phyloP scores from a whole-genome alignment of 78 protist species.

The Creolimax fragrantissima region DNA sequence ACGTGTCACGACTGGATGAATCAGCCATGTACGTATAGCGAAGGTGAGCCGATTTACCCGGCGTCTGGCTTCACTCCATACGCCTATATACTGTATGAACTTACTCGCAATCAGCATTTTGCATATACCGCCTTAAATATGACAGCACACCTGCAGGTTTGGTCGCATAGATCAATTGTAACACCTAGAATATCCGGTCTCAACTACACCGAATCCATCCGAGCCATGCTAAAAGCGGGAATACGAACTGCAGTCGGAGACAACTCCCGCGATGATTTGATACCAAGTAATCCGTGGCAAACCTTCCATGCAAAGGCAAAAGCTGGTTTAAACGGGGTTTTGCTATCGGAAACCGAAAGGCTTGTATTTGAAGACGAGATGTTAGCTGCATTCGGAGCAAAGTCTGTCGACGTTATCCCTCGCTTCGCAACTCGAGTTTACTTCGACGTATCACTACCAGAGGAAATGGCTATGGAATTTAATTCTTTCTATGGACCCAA shows the following conservation, averaged over 20 bases:
- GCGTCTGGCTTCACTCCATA: slow-evolving; percentile 3
- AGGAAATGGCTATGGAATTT: background rate
- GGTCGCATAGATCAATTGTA: background rate
- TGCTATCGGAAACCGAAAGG: background rate
- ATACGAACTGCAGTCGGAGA: background rate
- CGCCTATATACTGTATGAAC: background rate
- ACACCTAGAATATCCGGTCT: slow-evolving; percentile 16
- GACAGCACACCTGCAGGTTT: background rate
- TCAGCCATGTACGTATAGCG: background rate
- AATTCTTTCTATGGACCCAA: slow-evolving; percentile 14
- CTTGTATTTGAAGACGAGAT: background rate
- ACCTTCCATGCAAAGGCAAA: background rate
- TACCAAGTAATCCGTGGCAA: background rate
- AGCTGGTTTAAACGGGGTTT: background rate
- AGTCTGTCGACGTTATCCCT: background rate
- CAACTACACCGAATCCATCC: background rate
- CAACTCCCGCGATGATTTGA: background rate
- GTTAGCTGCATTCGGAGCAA: background rate
- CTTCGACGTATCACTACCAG: slow-evolving; percentile 4
- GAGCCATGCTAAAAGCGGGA: slow-evolving; percentile 1
- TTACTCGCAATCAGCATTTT: background rate
- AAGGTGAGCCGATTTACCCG: slow-evolving; percentile 5
- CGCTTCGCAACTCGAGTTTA: slow-evolving; percentile 1
- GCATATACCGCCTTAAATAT: background rate
- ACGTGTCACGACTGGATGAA: background rate